phyloP scores from a whole-genome alignment of 805 yeast species.

The Candida insectorum region DNA sequence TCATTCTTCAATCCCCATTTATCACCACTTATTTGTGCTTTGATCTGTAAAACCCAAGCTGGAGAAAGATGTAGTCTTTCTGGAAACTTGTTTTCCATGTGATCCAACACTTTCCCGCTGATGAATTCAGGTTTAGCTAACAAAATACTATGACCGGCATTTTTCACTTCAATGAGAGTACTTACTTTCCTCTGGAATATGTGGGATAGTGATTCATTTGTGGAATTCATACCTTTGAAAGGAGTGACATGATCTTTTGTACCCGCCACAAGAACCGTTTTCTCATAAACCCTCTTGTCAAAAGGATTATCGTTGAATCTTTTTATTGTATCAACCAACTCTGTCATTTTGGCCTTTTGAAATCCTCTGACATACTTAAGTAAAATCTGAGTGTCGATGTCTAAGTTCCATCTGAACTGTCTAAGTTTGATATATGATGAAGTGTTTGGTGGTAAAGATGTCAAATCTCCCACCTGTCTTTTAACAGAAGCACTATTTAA shows the following conservation, averaged over 20 bases:
- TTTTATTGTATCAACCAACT: constrained; percentile 39
- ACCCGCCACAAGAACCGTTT: constrained; percentile 59
- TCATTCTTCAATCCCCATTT: constrained; percentile 82
- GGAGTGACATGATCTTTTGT: constrained; percentile 57
- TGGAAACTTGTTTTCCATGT: constrained; percentile 47
- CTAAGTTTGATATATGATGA: constrained; percentile 41
- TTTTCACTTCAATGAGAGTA: constrained; percentile 34
- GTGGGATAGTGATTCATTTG: constrained; percentile 22
- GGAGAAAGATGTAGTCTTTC: constrained; percentile 53
- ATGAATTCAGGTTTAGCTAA: constrained; percentile 61
- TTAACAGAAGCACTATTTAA: constrained; percentile 56
- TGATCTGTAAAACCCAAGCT: constrained; percentile 66
- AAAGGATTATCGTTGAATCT: constrained; percentile 31
- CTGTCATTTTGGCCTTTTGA: constrained; percentile 37
- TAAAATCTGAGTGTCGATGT: constrained; percentile 52
- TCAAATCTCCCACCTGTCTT: constrained; percentile 43
- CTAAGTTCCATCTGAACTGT: constrained; percentile 72
- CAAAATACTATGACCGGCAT: constrained; percentile 65
- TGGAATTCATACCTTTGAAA: constrained; percentile 26
- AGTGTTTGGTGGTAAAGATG: constrained; percentile 5
- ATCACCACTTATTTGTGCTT: constrained; percentile 61
- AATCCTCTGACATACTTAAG: constrained; percentile 54
- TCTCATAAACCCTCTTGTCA: constrained; percentile 31
- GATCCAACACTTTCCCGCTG: constrained; percentile 59
- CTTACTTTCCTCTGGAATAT: constrained; percentile 25